Evolutionary conservation across 495 filamentous ascomycete genomes (phyloP).

Genomic region (Glarea lozoyensis): DNA sequence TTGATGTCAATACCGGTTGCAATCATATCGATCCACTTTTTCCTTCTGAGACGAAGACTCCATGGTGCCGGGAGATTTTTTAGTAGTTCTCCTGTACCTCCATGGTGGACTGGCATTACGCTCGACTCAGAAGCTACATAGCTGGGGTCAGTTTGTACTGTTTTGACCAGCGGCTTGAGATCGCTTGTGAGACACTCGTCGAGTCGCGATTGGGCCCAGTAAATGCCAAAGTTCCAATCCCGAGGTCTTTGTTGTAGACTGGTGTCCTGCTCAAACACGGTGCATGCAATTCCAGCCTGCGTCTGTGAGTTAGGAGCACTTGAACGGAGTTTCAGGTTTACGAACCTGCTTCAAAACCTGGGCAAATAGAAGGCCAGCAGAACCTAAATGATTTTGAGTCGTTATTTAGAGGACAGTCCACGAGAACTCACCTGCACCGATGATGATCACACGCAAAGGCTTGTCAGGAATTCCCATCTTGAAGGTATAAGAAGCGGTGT

Average conservation of each 20-base stretch:
- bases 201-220: slow-evolving; percentile 36
- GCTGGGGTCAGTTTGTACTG: slow-evolving; percentile 31
- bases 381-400: slow-evolving; percentile 22
- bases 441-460: neutral
- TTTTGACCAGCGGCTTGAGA: slow-evolving; percentile 25
- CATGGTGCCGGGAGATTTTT: slow-evolving; percentile 24
- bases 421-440: slow-evolving; percentile 1
- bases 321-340: too few species aligned
- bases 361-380: slow-evolving; percentile 29
- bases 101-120: slow-evolving; percentile 31
- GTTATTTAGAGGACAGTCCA: neutral
- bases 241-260: slow-evolving; percentile 25
- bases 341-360: slow-evolving; percentile 29
- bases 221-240: slow-evolving; percentile 43
- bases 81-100: slow-evolving; percentile 32
- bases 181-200: slow-evolving; percentile 28
- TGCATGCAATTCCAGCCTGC: slow-evolving; percentile 33
- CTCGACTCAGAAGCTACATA: slow-evolving; percentile 23
- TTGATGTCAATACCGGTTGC: slow-evolving; percentile 32
- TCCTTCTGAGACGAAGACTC: slow-evolving; percentile 33
- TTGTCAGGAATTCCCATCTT: neutral
- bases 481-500: too few species aligned
- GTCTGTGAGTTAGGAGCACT: slow-evolving; percentile 5
- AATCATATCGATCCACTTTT: slow-evolving; percentile 31
- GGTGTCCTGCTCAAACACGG: slow-evolving; percentile 35